These are phyloP conservation scores for Reticulascus tulasneorum DNA, from an alignment of 2,329 filamentous ascomycete genomes.

Conservation along the genomic window DNA sequence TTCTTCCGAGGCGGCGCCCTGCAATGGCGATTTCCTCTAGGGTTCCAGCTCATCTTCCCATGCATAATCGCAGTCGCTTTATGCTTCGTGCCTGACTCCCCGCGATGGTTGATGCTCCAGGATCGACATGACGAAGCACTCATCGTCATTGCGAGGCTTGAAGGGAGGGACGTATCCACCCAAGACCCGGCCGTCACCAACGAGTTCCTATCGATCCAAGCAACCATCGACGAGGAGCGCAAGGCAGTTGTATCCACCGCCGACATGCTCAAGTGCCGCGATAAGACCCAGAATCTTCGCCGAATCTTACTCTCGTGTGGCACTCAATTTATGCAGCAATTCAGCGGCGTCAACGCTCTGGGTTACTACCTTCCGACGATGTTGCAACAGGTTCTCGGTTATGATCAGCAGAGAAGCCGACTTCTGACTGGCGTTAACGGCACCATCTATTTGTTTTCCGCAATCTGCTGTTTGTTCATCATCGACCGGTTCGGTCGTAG, in stretches of 20 bases:
- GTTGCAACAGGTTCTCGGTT: conserved; percentile 51
- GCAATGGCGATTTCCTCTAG: conserved; percentile 33
- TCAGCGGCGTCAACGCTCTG: conserved; percentile 39
- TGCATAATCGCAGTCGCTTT: conserved; percentile 27
- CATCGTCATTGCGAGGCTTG: conserved; percentile 53
- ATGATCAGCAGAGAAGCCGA: conserved; percentile 45
- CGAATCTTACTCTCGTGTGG: conserved; percentile 37
- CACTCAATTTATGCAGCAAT: conserved; percentile 43
- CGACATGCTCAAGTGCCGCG: conserved; percentile 31
- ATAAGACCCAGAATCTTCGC: conserved; percentile 32
- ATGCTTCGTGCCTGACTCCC: conserved; percentile 36
- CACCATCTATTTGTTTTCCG: conserved; percentile 32
- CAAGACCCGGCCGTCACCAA: conserved; percentile 22
- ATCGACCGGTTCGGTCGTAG: conserved; percentile 36
- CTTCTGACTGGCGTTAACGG: conserved; percentile 51
- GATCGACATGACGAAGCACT: conserved; percentile 54
- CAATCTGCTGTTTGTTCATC: conserved; percentile 31
- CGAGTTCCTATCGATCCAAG: conserved; percentile 32
- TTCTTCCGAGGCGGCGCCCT: conserved; percentile 27
- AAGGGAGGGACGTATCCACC: conserved; percentile 35
- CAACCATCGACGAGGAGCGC: conserved; percentile 30
- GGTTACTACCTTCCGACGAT: conserved; percentile 50
- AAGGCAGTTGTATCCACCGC: conserved; percentile 24
- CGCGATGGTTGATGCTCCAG: conserved; percentile 48
- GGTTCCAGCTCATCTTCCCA: conserved; percentile 33